Evolutionary conservation across 345 rosid species (phyloP).

Genomic region (Bretschneidera sinensis): DNA sequence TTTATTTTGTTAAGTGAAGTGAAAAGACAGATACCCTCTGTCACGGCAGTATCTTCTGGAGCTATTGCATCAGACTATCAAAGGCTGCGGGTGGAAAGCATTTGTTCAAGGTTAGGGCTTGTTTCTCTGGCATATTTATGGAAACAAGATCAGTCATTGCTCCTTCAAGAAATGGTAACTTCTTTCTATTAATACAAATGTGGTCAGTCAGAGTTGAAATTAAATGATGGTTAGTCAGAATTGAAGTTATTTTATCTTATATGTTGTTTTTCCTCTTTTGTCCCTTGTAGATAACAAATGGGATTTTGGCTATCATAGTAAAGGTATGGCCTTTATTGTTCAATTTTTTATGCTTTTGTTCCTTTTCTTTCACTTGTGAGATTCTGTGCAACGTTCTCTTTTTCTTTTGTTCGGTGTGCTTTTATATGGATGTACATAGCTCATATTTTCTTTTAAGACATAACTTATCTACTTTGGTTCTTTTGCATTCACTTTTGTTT

Average conservation of each 20-base stretch:
- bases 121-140: conserved; percentile 95
- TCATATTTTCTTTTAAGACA: no score
- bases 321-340: conserved; percentile 48
- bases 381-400: neutral
- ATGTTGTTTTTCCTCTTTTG: conserved; percentile 10
- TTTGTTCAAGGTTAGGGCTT: conserved; percentile 98
- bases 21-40: conserved; percentile 73
- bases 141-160: conserved; percentile 95
- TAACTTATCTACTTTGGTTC: no score
- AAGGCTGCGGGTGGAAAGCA: conserved; percentile 87
- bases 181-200: conserved; percentile 14
- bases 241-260: conserved; percentile 14
- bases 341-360: neutral
- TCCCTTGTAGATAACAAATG: conserved; percentile 55
- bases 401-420: conserved; percentile 1
- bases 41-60: conserved; percentile 85
- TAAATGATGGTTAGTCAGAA: conserved; percentile 10
- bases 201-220: conserved; percentile 9
- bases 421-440: neutral
- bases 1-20: conserved; percentile 73
- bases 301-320: conserved; percentile 67
- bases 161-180: conserved; percentile 92
- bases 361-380: neutral
- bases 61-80: conserved; percentile 98
- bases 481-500: neutral